Conservation (phyloP, 805 yeast species). For the Metschnikowia baotianmanensis region DNA sequence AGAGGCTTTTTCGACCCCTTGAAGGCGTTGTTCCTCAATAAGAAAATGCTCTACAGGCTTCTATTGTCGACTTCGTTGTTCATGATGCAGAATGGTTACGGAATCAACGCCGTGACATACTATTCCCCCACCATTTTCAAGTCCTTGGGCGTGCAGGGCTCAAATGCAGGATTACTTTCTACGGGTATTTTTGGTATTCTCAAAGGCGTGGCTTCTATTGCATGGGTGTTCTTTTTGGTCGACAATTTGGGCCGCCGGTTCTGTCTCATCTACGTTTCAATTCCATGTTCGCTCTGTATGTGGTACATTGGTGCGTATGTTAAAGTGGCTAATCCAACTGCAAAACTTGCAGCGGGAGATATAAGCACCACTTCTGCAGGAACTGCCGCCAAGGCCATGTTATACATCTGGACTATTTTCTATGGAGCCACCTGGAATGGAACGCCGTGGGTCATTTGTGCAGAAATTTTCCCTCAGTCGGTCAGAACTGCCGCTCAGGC, state of each 20-base stretch:
- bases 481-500: constrained; percentile 44
- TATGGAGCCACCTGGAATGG: constrained; percentile 48
- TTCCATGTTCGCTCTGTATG: constrained; percentile 43
- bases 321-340: constrained; percentile 33
- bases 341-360: constrained; percentile 22
- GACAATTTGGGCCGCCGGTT: constrained; percentile 47
- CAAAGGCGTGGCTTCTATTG: constrained; percentile 43
- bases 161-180: constrained; percentile 45
- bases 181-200: constrained; percentile 54
- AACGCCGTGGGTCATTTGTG: constrained; percentile 46
- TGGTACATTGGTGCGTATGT: constrained; percentile 50
- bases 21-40: constrained; percentile 29
- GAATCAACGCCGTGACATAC: constrained; percentile 51
- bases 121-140: constrained; percentile 53
- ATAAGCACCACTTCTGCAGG: constrained; percentile 34
- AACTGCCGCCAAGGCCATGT: constrained; percentile 43
- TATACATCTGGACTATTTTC: constrained; percentile 46
- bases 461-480: constrained; percentile 46
- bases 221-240: constrained; percentile 46
- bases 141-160: constrained; percentile 47
- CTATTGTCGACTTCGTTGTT: constrained; percentile 38
- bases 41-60: constrained; percentile 33
- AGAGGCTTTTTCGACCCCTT: constrained; percentile 41
- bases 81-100: constrained; percentile 46
- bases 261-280: constrained; percentile 37